Evolutionary conservation across 495 filamentous ascomycete species (phyloP), one percentile per base, ranked within the genome.

Genomic region (Trichoderma virens): DNA sequence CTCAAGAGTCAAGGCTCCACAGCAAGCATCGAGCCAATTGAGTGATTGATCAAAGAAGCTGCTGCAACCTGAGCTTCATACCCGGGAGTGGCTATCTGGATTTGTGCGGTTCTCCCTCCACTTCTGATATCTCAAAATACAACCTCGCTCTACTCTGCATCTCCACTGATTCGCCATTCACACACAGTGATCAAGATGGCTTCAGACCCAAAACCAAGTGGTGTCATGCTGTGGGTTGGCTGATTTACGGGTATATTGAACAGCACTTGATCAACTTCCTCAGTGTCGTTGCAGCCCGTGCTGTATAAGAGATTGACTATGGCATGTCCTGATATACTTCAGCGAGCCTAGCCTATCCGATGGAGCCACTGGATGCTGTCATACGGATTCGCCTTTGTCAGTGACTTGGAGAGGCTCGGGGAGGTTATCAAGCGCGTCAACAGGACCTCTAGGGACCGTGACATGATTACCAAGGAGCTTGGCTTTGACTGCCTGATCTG

Each of bases 311-410:
- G 70, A 86, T 96, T 34, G 68, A 73, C 59, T 64, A 73, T 38
- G 62, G 82, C 67, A 85, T 86, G 83, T 86, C 87, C 0, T 85
- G 88, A 1, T 98, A 98, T 76, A 97, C 93, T 97, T 64, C 93
- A 98, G 77, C 87, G 92, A 65, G 93, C 91, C 31, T 91, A 96
- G 78, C 92, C 92, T 13, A 86, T 97, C 65, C 85, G 90, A 65
- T 97, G 90, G 90, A 86, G 83, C 54, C 93, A 97, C 72, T 95
- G 89, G 89, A 74, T 97, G 66, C 79, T 96, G 68, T 87, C 85
- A 31, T 90, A 96, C 75, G 90, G 85, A 45, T 83, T 85, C 27
- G 85, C 85, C 62, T 94, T 97, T 70, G 80, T 85, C 8, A 80
- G 78, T 45, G 93, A 97, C 71, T 84, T 97, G 61, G 82, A 93